A percentile compares a stretch with the other conserved stretches of the same genome.
Evolutionary conservation across 495 filamentous ascomycete genomes (phyloP).

Genomic region (Penicillium pulvis): DNA sequence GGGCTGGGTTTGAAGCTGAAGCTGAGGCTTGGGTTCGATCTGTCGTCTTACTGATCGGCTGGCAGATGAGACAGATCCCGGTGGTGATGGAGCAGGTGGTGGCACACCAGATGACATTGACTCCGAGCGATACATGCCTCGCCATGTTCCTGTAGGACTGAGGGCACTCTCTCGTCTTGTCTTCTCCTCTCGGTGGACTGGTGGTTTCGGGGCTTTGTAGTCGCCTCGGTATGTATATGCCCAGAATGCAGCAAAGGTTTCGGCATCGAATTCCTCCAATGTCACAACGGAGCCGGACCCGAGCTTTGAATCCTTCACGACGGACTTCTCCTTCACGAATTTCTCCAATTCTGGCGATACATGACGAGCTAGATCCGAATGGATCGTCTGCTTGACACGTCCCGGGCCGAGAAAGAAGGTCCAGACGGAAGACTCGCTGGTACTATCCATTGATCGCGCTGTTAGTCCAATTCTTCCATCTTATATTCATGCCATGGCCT

Average conservation of each 20-base stretch:
- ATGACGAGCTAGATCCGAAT: constrained; percentile 49
- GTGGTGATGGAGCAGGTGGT: constrained; percentile 27
- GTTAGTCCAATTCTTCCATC: constrained; percentile 1
- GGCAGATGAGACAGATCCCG: constrained; percentile 22
- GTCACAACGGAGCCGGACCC: constrained; percentile 27
- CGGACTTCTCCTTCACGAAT: constrained; percentile 13
- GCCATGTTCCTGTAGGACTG: constrained; percentile 21
- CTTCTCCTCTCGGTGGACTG: constrained; percentile 11
- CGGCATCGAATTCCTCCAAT: constrained; percentile 49
- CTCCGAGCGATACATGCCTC: constrained; percentile 23
- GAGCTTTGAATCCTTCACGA: neutral
- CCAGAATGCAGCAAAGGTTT: constrained; percentile 50
- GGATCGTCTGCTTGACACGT: constrained; percentile 48
- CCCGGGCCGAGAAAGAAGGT: constrained; percentile 53
- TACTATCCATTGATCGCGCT: constrained; percentile 25
- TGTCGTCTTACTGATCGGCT: neutral
- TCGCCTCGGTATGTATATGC: constrained; percentile 55
- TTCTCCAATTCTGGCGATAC: constrained; percentile 50
- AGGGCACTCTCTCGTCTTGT: constrained; percentile 12
- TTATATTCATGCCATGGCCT: constrained; percentile 13
- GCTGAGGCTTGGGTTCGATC: constrained; percentile 1
- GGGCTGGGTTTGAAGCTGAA: neutral
- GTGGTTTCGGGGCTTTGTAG: constrained; percentile 38
- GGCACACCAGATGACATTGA: constrained; percentile 28
- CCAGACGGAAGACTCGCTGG: constrained; percentile 46